Evolutionary conservation across 805 yeast species (phyloP), one percentile per base, ranked within the genome.

Genomic region (Suhomyces sp.): DNA sequence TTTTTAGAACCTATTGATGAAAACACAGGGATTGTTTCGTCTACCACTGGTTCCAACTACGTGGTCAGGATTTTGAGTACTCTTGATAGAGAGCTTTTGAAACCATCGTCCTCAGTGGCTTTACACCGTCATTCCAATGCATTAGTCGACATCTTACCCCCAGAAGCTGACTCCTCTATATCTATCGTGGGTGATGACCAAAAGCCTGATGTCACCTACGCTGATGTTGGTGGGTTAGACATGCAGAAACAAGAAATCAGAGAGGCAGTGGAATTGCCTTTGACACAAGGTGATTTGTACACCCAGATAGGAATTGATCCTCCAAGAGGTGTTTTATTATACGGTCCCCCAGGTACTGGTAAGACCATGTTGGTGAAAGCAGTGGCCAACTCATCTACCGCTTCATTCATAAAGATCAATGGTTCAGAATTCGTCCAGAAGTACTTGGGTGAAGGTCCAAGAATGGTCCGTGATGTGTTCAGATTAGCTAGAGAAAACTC

Each of bases 341-440:
- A 93, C 64, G 99, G 99, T n/a, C 98, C 98, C 8, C 99, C 99
- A 31, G 99, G 99, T 60, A 93, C 98, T 1, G 99, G 99, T 54
- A 93, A 93, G 63, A 93, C 99, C 15, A 90, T 93, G 98, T 76
- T 93, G 58, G 99, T 93, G 31, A 93, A 93, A 64, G 98, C 99
- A 0, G 99, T 93, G 30, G 99, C 99, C 9, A 91, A 93, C 65
- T 81, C 91, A 38, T 83, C 98, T 3, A 86, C 95, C 1, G 98
- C 98, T 2, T 76, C 96, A 4, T 93, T 93, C 54, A 93, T 93
- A 50, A 85, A 98, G 60, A 96, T 93, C 19, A 93, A 88, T 51
- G 98, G 98, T 43, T 91, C 98, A 1, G 99, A 93, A 62, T 93
- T 93, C 55, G 98, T 93, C 37, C 98, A 93, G 60, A 93, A 93